These are phyloP conservation scores for Lactarius hatsudake DNA, from an alignment of 768 basidiomycete genomes.

Conservation along the genomic window DNA sequence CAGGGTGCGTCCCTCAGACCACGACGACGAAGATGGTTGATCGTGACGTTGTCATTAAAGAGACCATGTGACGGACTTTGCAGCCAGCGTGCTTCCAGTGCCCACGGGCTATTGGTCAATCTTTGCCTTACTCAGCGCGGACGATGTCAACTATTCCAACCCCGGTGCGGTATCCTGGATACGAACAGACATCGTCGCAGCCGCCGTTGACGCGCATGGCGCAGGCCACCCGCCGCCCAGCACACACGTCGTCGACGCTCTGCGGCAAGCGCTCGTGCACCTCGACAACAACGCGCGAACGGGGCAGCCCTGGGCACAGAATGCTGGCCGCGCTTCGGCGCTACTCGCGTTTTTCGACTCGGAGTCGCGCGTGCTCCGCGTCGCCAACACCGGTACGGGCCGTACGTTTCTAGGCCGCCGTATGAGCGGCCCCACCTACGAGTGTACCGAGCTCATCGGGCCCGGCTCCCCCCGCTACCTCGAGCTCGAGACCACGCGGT, in stretches of 20 bases:
- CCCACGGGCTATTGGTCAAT: slow-evolving; percentile 18
- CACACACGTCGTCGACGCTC: too few relatives aligned
- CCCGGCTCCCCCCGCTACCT: too few relatives aligned
- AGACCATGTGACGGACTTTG: not conserved
- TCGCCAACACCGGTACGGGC: too few relatives aligned
- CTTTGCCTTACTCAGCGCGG: slow-evolving; percentile 15
- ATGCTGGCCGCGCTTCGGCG: too few relatives aligned
- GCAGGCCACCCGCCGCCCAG: not conserved
- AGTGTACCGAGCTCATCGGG: too few relatives aligned
- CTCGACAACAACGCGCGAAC: too few relatives aligned
- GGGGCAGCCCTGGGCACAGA: too few relatives aligned
- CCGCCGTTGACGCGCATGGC: not conserved
- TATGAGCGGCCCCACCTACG: too few relatives aligned
- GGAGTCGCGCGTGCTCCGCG: too few relatives aligned
- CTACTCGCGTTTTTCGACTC: too few relatives aligned
- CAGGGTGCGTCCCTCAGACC: not conserved
- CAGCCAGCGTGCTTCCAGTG: slow-evolving; percentile 12
- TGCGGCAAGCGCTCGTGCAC: too few relatives aligned
- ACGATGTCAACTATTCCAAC: not conserved
- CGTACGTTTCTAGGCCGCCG: too few relatives aligned
- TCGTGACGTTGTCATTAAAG: not conserved
- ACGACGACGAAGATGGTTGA: not conserved
- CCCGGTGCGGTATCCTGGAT: slow-evolving; percentile 2
- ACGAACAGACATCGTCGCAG: slow-evolving; percentile 2
- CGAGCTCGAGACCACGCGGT: not conserved